Conservation (phyloP, 345 rosid genomes). For the Eucalyptus camaldulensis region DNA sequence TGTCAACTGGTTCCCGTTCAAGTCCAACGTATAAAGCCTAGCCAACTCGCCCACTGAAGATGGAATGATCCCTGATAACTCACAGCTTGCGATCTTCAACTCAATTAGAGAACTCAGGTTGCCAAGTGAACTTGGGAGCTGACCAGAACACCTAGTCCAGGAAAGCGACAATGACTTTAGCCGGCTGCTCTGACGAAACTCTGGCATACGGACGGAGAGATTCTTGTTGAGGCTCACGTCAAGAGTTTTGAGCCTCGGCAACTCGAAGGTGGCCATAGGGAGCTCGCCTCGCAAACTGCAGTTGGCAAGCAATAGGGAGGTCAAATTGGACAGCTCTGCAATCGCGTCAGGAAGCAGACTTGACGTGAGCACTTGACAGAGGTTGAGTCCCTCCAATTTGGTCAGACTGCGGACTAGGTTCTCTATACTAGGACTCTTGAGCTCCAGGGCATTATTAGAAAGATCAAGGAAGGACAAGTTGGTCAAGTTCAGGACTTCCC, state of each 20-base stretch:
- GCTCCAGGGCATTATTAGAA: not conserved
- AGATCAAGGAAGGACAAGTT: constrained; percentile 8
- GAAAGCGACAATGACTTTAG: not conserved
- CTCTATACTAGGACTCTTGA: not conserved
- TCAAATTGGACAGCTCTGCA: not conserved
- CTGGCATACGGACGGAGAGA: not conserved
- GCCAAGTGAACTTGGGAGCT: not conserved
- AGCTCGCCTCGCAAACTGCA: not conserved
- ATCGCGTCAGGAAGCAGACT: not conserved
- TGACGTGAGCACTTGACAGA: not conserved
- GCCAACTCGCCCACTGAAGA: not conserved
- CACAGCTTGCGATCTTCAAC: not conserved
- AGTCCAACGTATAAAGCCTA: not conserved
- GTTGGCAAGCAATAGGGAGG: not conserved
- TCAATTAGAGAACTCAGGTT: not conserved
- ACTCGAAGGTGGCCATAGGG: not conserved
- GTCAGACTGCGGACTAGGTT: not conserved
- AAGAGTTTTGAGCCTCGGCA: not conserved
- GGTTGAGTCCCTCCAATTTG: not conserved
- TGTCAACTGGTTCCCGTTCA: not conserved
- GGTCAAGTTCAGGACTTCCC: not conserved
- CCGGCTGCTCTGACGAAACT: not conserved
- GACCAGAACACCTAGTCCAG: not conserved
- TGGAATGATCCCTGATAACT: not conserved
- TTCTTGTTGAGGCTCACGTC: not conserved